Conservation (phyloP, 1,284 basidiomycete species). For the Melampsora americana region DNA sequence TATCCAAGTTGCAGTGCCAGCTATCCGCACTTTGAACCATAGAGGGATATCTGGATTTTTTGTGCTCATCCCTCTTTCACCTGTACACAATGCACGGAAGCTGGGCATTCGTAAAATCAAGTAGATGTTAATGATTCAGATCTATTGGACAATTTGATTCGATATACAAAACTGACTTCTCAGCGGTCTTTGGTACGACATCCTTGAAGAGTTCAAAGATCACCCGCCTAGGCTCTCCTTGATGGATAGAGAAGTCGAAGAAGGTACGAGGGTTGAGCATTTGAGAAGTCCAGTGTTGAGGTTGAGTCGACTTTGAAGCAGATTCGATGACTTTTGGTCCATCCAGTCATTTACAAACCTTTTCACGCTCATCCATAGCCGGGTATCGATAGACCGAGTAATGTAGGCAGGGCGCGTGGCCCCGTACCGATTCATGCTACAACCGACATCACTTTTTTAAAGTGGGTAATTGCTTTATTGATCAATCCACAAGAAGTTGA, state of each 20-base stretch:
- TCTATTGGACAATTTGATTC: not conserved
- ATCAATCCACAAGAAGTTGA: too few relatives aligned
- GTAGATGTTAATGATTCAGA: not conserved
- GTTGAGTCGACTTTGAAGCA: too few relatives aligned
- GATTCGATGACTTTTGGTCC: too few relatives aligned
- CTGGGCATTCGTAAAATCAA: not conserved
- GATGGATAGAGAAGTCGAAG: conserved; percentile 36
- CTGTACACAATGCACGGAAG: conserved; percentile 37
- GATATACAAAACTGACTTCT: conserved; percentile 17
- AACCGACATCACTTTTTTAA: too few relatives aligned
- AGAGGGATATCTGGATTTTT: conserved; percentile 16
- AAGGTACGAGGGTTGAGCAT: conserved; percentile 34
- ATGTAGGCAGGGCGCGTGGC: too few relatives aligned
- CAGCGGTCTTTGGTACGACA: conserved; percentile 24
- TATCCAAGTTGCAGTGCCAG: not conserved
- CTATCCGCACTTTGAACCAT: conserved; percentile 31
- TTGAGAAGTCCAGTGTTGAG: too few relatives aligned
- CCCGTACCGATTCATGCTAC: too few relatives aligned
- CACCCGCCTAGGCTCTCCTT: conserved; percentile 11
- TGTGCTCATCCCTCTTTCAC: conserved; percentile 33
- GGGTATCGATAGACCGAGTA: too few relatives aligned
- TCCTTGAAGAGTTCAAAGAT: conserved; percentile 43
- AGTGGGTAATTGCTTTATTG: too few relatives aligned
- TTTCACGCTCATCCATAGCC: too few relatives aligned
- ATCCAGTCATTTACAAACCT: too few relatives aligned